phyloP scores from a whole-genome alignment of 1,139 yeast species.

The Trichomonascaceae sp. region DNA sequence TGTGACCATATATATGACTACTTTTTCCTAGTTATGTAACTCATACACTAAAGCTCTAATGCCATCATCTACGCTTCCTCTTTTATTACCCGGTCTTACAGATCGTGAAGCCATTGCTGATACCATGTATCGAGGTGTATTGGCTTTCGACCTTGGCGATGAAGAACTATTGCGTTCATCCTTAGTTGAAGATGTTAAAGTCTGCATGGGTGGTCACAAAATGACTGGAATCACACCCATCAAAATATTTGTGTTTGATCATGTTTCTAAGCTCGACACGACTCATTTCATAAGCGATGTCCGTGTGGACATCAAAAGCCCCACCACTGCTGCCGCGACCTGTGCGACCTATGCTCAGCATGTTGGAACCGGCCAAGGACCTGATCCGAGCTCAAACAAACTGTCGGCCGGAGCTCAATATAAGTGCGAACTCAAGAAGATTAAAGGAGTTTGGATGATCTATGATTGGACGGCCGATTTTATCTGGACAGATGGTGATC shows the following conservation, averaged over 20 bases:
- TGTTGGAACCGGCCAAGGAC: neutral
- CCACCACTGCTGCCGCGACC: neutral
- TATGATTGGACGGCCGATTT: neutral
- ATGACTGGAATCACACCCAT: neutral
- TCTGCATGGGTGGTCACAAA: neutral
- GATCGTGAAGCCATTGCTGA: neutral
- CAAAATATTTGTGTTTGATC: neutral
- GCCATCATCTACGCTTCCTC: neutral
- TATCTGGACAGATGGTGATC: neutral
- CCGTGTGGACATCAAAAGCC: neutral
- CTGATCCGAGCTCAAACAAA: neutral
- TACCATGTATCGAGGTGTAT: neutral
- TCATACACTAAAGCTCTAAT: too few relatives aligned
- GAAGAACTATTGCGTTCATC: neutral
- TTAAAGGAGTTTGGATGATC: neutral
- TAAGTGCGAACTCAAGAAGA: neutral
- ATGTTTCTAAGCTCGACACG: neutral
- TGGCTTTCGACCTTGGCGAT: neutral
- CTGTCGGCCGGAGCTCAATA: neutral
- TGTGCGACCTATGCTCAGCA: neutral
- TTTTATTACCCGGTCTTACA: neutral
- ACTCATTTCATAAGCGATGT: neutral
- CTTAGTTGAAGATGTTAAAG: neutral
- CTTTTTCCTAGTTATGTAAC: too few relatives aligned
- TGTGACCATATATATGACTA: neutral